These are phyloP conservation scores for Exophiala aquamarina DNA, from an alignment of 2,329 filamentous ascomycete species.

Conservation along the genomic window DNA sequence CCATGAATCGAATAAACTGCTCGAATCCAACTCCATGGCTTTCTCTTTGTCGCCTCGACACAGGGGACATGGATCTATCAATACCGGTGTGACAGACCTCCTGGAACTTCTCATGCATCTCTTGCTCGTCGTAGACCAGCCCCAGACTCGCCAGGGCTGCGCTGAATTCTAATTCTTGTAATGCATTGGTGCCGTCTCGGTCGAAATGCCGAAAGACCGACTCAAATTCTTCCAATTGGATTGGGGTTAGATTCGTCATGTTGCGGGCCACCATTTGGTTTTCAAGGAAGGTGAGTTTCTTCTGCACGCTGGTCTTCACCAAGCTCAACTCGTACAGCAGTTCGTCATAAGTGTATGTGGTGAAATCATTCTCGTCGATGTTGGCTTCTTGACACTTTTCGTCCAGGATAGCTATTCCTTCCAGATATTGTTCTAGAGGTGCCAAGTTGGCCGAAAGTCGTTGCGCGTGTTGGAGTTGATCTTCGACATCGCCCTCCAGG, in stretches of 20 bases:
- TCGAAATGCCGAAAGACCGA: slow-evolving; percentile 98
- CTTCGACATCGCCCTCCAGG: slow-evolving; percentile 95
- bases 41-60: slow-evolving; percentile 26
- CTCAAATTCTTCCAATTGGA: slow-evolving; percentile 97
- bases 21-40: slow-evolving; percentile 80
- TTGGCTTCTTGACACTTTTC: slow-evolving; percentile 92
- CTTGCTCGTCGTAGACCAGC: slow-evolving; percentile 92
- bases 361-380: slow-evolving; percentile 99
- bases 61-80: slow-evolving; percentile 39
- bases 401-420: slow-evolving; percentile 82
- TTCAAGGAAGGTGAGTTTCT: slow-evolving; percentile 94
- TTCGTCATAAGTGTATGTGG: slow-evolving; percentile 98
- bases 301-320: slow-evolving; percentile 87
- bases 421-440: slow-evolving; percentile 86
- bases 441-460: slow-evolving; percentile 81
- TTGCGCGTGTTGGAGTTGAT: slow-evolving; percentile 84
- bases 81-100: slow-evolving; percentile 63
- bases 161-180: slow-evolving; percentile 93
- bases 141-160: slow-evolving; percentile 93
- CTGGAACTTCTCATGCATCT: slow-evolving; percentile 95
- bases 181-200: slow-evolving; percentile 82
- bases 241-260: slow-evolving; percentile 98
- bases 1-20: slow-evolving; percentile 99
- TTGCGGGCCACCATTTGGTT: slow-evolving; percentile 98
- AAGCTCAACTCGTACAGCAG: slow-evolving; percentile 89